A percentile compares a stretch with the other conserved stretches of the same genome.
Evolutionary conservation across 164 flowering plant species (phyloP).

Genomic region (Berberis thunbergii): DNA sequence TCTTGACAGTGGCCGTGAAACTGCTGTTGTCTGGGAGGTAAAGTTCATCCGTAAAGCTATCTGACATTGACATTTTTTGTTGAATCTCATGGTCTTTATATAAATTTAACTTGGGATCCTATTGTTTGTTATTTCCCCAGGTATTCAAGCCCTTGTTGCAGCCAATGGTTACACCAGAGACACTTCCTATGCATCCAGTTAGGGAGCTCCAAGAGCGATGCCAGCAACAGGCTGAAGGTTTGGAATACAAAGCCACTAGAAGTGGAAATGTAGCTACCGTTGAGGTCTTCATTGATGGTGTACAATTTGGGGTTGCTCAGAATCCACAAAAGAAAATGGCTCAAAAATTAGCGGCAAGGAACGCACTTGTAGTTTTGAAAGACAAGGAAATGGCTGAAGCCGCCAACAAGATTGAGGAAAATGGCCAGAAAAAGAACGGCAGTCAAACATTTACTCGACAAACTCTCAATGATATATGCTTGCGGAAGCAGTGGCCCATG

Average conservation of each 20-base stretch:
- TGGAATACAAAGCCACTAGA: slow-evolving; percentile 87
- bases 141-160: slow-evolving; percentile 82
- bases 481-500: slow-evolving; percentile 98
- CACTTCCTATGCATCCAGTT: slow-evolving; percentile 98
- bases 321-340: slow-evolving; percentile 99
- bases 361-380: slow-evolving; percentile 81
- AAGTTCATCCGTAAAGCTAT: slow-evolving; percentile 9
- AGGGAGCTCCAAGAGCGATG: slow-evolving; percentile 97
- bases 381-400: slow-evolving; percentile 62
- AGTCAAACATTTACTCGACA: slow-evolving; percentile 79
- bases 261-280: slow-evolving; percentile 91
- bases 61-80: background rate
- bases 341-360: slow-evolving; percentile 94
- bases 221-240: slow-evolving; percentile 98
- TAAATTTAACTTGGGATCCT: slow-evolving; percentile 1
- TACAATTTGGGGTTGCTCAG: slow-evolving; percentile 86
- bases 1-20: slow-evolving; percentile 71
- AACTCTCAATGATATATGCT: slow-evolving; percentile 87
- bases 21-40: slow-evolving; percentile 86
- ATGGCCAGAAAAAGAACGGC: slow-evolving; percentile 66
- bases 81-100: background rate
- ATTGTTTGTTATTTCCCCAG: slow-evolving; percentile 22
- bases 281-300: slow-evolving; percentile 87
- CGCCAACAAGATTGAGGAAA: slow-evolving; percentile 38
- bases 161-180: slow-evolving; percentile 99